Evolutionary conservation across 345 rosid genomes (phyloP), one percentile per base, ranked within the genome.

Genomic region (Eutrema yunnanense): DNA sequence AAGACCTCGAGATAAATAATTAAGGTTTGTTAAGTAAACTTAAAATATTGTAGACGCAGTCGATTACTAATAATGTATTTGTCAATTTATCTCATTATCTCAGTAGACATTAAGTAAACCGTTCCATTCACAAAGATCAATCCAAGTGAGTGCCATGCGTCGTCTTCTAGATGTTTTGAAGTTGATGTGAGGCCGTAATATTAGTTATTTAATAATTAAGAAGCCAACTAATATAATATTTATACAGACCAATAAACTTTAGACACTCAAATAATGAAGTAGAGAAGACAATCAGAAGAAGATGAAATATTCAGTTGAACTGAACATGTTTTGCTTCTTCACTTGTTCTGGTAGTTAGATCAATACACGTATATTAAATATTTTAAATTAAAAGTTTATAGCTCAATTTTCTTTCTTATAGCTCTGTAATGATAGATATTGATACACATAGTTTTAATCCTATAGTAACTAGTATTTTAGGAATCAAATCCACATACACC

Each of bases 281-380:
- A 70, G 60, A 70, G 71, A 76, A 58, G 80, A 70, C 75, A 76
- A 63, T 56, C 44, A 76, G 75, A 76, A 76, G 72, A 70, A 19
- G 49, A 56, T 69, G 66, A 76, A 75, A 69, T 43, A 76, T 54
- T 62, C 75, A 62, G 71, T 69, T 76, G 67, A 63, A 76, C 79
- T 70, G 65, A 75, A 76, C 79, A 76, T 76, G 75, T 56, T 55
- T 76, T 76, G 80, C 72, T 71, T 76, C 80, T 76, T 76, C 80
- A 76, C 66, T 55, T 56, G 61, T 46, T 69, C 14, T 36, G 37
- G 37, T 68, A 46, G 62, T 51, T 67, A 50, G 37, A 52, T 34
- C 40, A 42, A 59, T 36, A 12, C n/a, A 13, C 75, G 11, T 9
- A 36, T 29, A 73, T 16, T 37, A 6, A 41, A 29, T n/a, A 44